Percentiles rank a stretch among this genome's conserved stretches.
These are phyloP conservation scores for Plenodomus tracheiphilus DNA, from an alignment of 2,329 filamentous ascomycete species.

Conservation along the genomic window DNA sequence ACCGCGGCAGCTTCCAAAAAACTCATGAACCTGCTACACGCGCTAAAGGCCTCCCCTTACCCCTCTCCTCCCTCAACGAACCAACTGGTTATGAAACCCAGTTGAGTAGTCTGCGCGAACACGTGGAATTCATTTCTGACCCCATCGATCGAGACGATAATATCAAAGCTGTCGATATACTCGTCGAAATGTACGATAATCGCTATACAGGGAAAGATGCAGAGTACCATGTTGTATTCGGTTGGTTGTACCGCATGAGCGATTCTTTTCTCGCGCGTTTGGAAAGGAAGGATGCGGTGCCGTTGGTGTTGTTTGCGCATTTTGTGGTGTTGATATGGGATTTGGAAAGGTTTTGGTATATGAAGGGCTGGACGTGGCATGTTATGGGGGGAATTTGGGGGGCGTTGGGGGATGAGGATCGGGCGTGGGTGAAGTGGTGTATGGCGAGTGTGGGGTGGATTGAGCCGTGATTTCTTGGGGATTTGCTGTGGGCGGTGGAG, in stretches of 20 bases:
- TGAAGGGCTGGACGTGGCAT: constrained; percentile 36
- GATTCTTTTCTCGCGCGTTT: constrained; percentile 28
- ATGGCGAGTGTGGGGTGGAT: constrained; percentile 29
- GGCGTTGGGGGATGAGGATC: constrained; percentile 20
- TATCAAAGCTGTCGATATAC: constrained; percentile 13
- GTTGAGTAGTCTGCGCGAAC: constrained; percentile 19
- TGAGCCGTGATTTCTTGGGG: constrained; percentile 18
- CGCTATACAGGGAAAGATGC: constrained; percentile 25
- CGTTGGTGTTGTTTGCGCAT: constrained; percentile 31
- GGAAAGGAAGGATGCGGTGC: constrained; percentile 22
- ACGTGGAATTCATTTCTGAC: constrained; percentile 10
- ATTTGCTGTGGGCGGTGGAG: too few relatives aligned
- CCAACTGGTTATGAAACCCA: constrained; percentile 22
- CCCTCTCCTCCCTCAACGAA: constrained; percentile 4
- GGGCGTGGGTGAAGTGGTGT: constrained; percentile 28
- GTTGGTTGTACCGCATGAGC: constrained; percentile 30
- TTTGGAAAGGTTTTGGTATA: constrained; percentile 36
- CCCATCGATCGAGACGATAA: constrained; percentile 6
- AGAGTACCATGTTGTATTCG: constrained; percentile 32
- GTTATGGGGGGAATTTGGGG: constrained; percentile 30
- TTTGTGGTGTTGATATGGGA: constrained; percentile 31
- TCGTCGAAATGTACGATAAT: constrained; percentile 24
- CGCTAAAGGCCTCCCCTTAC: constrained; percentile 14
- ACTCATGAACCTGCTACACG: constrained; percentile 9
- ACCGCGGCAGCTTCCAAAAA: constrained; percentile 6